Evolutionary conservation across 2,329 filamentous ascomycete species (phyloP), one percentile per base, ranked within the genome.

Genomic region (Aspergillus arachidicola): DNA sequence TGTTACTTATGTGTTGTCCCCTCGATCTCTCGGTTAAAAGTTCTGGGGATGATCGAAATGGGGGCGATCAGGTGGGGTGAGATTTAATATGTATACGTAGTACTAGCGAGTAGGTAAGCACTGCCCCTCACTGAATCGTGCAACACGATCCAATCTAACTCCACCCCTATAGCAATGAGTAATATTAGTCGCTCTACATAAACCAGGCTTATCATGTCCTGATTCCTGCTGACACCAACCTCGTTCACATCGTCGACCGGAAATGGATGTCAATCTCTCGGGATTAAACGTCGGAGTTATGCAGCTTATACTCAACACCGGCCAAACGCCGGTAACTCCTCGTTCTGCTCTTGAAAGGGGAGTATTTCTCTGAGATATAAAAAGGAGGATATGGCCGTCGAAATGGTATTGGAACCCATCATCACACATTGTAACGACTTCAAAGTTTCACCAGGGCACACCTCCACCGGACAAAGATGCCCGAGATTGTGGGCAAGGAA

Each of bases 401-500:
- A 23, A 14, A 41, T 23, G 30, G 57, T 32, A 14, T 26, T 12
- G 5, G 30, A 16, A 59, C 57, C 19, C 28, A 34, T 14, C 10
- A 51, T 28, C 23, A 23, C 41, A 59, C 41, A 32, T 38, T 41
- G 54, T 11, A 36, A 9, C n/a, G 43, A 46, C 4, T 46, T 46
- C 21, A 46, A 46, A 43, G 54, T 43, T 21, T 16, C 9, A 43
- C 21, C 38, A n/a, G 38, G 6, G 34, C 16, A 14, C 34, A 36
- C 34, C 4, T 36, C 53, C 32, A 38, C 19, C 21, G 19, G 41
- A 43, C 41, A 26, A 46, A 57, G n/a, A 57, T 58, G 36, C 36
- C 56, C 38, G 56, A 58, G 21, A 48, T 46, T 45, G 14, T 19
- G 16, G 38, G 36, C 16, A 58, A 58, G 55, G 38, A 58, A 58